phyloP scores from a whole-genome alignment of 2,329 filamentous ascomycete species.

The Lithohypha guttulata region DNA sequence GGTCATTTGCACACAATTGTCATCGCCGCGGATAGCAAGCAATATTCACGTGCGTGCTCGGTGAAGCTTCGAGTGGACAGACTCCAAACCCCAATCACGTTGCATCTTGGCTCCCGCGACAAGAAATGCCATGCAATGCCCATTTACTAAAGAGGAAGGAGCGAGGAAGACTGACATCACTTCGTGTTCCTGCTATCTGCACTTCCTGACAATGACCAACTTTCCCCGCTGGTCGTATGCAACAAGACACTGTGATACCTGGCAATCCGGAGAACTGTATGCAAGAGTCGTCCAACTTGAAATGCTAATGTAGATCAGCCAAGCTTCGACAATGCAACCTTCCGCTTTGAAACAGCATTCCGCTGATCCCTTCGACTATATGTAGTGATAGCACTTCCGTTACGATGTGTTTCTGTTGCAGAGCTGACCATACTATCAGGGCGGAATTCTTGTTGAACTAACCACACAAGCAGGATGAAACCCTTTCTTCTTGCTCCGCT shows the following conservation, averaged over 20 bases:
- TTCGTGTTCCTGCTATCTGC: too few relatives aligned
- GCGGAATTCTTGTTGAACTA: neutral
- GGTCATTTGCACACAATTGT: too few relatives aligned
- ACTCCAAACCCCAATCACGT: neutral
- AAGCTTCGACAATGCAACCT: neutral
- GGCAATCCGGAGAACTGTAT: too few relatives aligned
- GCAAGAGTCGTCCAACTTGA: too few relatives aligned
- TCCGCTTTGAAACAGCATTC: neutral
- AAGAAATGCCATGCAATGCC: neutral
- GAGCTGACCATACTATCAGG: too few relatives aligned
- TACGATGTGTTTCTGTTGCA: neutral
- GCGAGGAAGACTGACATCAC: conserved; percentile 1
- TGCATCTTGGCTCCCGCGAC: neutral
- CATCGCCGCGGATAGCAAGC: too few relatives aligned
- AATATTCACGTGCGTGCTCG: too few relatives aligned
- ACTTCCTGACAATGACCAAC: too few relatives aligned
- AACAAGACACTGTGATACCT: too few relatives aligned
- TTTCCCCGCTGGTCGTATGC: too few relatives aligned
- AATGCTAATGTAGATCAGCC: too few relatives aligned
- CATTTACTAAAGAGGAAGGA: neutral
- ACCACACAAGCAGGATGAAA: neutral
- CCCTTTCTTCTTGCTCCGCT: neutral
- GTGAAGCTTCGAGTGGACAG: too few relatives aligned
- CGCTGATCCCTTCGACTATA: neutral
- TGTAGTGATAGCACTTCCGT: neutral